Percentiles rank a stretch among this genome's conserved stretches.
phyloP scores from a whole-genome alignment of 345 rosid species.

The Odontarrhena argentea region DNA sequence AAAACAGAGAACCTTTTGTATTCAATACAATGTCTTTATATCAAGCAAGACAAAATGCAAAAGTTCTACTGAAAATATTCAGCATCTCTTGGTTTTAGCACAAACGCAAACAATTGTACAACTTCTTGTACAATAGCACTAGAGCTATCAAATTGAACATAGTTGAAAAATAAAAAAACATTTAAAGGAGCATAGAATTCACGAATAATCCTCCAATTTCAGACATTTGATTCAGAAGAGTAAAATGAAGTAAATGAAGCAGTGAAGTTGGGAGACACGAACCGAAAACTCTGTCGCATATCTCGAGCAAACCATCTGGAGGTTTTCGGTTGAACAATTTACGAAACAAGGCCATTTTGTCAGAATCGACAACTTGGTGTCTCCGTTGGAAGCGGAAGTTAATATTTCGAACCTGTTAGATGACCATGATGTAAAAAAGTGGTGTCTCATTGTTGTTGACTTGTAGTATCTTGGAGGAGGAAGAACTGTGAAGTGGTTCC shows the following conservation, averaged over 20 bases:
- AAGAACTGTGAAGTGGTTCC: conserved; percentile 40
- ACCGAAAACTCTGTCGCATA: conserved; percentile 87
- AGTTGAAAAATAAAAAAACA: neutral
- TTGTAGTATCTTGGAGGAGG: neutral
- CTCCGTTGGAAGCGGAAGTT: conserved; percentile 13
- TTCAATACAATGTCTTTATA: conserved; percentile 19
- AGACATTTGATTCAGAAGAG: conserved; percentile 6
- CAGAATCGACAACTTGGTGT: neutral
- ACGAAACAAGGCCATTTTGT: conserved; percentile 77
- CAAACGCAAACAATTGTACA: neutral
- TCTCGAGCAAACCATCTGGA: conserved; percentile 94
- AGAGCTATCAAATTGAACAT: conserved; percentile 10
- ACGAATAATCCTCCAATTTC: neutral
- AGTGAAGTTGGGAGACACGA: conserved; percentile 25
- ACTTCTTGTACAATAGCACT: neutral
- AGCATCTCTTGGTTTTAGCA: neutral
- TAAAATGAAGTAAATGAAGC: conserved; percentile 5
- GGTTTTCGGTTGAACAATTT: conserved; percentile 83
- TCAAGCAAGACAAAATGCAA: conserved; percentile 1
- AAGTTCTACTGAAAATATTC: neutral
- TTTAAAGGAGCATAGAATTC: conserved; percentile 5
- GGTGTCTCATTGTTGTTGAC: neutral
- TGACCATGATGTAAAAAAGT: neutral
- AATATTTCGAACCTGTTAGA: conserved; percentile 17
- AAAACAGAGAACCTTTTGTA: neutral